Percentiles rank a stretch among this genome's conserved stretches.
Evolutionary conservation across 208 protist genomes (phyloP).

Genomic region (Crithidia brevicula): DNA sequence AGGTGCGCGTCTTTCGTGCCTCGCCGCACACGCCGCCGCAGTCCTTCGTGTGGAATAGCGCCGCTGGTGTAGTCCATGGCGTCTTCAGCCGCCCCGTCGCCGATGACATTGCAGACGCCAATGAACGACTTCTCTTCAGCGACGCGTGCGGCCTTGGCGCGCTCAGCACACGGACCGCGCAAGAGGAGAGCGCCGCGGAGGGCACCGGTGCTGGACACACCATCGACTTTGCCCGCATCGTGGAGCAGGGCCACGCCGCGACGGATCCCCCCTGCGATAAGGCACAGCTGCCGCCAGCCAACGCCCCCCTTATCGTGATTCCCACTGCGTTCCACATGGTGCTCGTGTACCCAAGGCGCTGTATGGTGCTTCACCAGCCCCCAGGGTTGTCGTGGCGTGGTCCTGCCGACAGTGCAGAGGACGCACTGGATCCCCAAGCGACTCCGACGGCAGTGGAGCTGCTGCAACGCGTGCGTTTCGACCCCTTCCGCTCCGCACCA

Average conservation of each 20-base stretch:
- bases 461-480: conserved; percentile 67
- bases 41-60: conserved; percentile 65
- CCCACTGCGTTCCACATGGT: conserved; percentile 95
- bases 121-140: conserved; percentile 20
- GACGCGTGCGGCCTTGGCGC: background rate
- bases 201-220: conserved; percentile 6
- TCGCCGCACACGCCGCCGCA: conserved; percentile 32
- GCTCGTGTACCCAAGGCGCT: conserved; percentile 80
- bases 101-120: conserved; percentile 18
- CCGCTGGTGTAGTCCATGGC: conserved; percentile 59
- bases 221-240: conserved; percentile 21
- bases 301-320: conserved; percentile 47
- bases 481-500: conserved; percentile 57
- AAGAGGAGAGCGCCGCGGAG: background rate
- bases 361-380: conserved; percentile 84
- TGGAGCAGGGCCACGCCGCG: background rate
- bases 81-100: conserved; percentile 31
- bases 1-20: conserved; percentile 55
- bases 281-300: conserved; percentile 5
- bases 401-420: conserved; percentile 16
- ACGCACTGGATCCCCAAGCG: background rate
- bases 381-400: conserved; percentile 73
- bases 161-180: background rate
- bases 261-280: background rate
- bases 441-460: conserved; percentile 60